Base-by-base conservation (phyloP, 331 rosid species). In the Quercus lobata region DNA sequence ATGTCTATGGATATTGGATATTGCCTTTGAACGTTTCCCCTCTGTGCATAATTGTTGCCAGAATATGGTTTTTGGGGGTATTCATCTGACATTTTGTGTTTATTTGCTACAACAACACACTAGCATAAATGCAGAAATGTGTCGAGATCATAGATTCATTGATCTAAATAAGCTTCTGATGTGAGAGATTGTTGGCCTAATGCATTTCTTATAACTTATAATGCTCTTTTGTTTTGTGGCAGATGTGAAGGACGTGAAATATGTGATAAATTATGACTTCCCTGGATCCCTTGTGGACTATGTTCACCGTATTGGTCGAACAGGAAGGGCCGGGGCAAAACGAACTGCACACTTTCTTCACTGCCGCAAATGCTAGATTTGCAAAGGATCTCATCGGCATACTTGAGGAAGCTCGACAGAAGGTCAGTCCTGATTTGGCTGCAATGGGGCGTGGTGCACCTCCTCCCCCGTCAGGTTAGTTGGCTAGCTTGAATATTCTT, bases 381-480 rank as follows among this genome's bases (percentile, higher is more conserved):
- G 97, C 98, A 6, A 93, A 93, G 85, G 99, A 93, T 78, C 96
- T 95, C 53, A 90, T 90, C 66, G 76, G 82, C 80, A 89, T 95
- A 82, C 99, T 93, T 16, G 97, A 91, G 85, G 99, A 93, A 87
- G 98, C 97, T 29, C 97, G 97, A 73, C 99, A 95, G 88, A 93
- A 92, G 77, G 92, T 95, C 71, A 89, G 98, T 82, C 89, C 94
- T 66, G 99, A 95, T n/a, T 78, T 95, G 89, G 97, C 96, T 80
- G 96, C 98, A 69, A 96, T 96, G 98, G 99, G 97, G 11, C 94
- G 94, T 1, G 94, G 97, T 53, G 99, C 97, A 6, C 99, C 96
- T 78, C 97, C 96, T 87, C 98, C 92, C 0, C 99, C 89, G 57
- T 79, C 96, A 89, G 98, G 99, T 91, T 81, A 80, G 92, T 88